Evolutionary conservation across 169 alveolate genomes (phyloP).

Genomic region (Plasmodium ovale): DNA sequence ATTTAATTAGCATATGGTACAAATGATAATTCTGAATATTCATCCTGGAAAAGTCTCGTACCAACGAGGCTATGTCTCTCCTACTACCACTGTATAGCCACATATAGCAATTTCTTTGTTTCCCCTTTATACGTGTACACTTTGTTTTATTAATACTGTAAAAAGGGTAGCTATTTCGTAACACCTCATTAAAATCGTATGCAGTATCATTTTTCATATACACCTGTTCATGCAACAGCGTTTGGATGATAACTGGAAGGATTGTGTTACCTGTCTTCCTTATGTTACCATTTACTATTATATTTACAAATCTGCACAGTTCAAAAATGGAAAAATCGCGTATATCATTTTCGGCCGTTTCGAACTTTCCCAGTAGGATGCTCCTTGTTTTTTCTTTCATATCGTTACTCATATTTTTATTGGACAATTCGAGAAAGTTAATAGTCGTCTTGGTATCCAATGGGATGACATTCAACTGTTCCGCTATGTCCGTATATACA

Average conservation of each 20-base stretch:
- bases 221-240: conserved; percentile 7
- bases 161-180: background rate
- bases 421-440: conserved; percentile 4
- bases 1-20: conserved; percentile 18
- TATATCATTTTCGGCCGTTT: background rate
- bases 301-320: conserved; percentile 38
- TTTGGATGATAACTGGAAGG: background rate
- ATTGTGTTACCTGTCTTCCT: background rate
- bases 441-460: conserved; percentile 10
- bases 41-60: conserved; percentile 59
- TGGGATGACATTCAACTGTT: background rate
- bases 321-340: conserved; percentile 34
- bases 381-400: background rate
- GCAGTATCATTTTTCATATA: background rate
- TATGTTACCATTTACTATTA: conserved; percentile 16
- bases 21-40: conserved; percentile 9
- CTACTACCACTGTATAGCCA: conserved; percentile 22
- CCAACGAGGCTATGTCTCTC: conserved; percentile 46
- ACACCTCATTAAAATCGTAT: background rate
- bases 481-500: background rate
- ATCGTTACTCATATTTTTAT: background rate
- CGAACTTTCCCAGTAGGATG: background rate
- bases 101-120: background rate
- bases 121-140: background rate
- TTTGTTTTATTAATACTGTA: background rate